Base-by-base conservation (phyloP, 345 rosid species). In the Trapa incisa region DNA sequence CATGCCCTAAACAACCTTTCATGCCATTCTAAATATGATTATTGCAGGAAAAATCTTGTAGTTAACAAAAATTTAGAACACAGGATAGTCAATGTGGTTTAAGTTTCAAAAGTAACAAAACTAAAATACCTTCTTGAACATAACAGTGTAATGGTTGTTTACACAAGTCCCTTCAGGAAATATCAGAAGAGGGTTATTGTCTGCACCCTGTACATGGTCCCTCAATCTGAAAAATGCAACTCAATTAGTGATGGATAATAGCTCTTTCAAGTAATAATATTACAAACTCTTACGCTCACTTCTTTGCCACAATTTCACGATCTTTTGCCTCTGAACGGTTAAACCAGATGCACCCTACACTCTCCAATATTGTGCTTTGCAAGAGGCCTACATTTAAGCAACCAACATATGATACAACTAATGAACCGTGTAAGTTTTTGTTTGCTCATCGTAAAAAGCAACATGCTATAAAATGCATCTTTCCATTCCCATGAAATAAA, bases 111-210 rank as follows among this genome's bases (percentile, higher is more conserved):
- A 57, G 32, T 15, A 61, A 17, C 14, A 22, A 37, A 63, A 17
- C 37, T 47, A 4, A 50, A 64, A 8, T 76, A 91, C 99, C 98
- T 95, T 95, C 81, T 95, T 95, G 75, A 95, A 95, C 99, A 95
- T 95, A 60, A 95, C 99, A 5, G 92, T 87, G 70, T 91, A 95
- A 69, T 95, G 90, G 71, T 95, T 95, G 78, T 91, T 91, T 65
- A 95, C 97, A 61, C 99, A 91, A 2, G 98, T 95, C 47, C 99
- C 98, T 75, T 95, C 97, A 22, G 99, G 99, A 82, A 95, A 95
- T 80, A 95, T 89, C 66, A 91, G 96, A 80, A 95, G 93, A 75
- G 99, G 99, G 67, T 91, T 91, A 74, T 82, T 95, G 78, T 91
- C 96, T 74, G 80, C 77, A 64, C 93, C 96, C 80, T 80, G 94